Evolutionary conservation across 495 filamentous ascomycete genomes (phyloP).

Genomic region (Hypoxylon subgilvum): DNA sequence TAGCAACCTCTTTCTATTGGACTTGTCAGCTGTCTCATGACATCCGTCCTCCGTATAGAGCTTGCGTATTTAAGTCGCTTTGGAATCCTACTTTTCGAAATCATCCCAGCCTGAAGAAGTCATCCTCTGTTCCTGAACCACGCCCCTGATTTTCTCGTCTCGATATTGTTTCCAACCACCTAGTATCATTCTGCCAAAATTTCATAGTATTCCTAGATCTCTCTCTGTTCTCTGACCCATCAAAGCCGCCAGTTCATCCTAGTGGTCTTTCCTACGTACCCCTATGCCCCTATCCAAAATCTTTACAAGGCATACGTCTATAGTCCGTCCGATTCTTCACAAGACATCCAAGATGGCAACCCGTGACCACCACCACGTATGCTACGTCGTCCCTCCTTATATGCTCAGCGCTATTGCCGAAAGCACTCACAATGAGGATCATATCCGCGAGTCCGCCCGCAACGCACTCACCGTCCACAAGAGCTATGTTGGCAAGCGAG

Average conservation of each 20-base stretch:
- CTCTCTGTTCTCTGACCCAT: neutral
- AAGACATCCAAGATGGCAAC: slow-evolving; percentile 33
- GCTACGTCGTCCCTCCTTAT: slow-evolving; percentile 48
- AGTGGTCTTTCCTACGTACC: neutral
- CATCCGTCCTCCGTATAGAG: neutral
- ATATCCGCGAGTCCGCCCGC: slow-evolving; percentile 34
- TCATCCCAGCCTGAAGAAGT: neutral
- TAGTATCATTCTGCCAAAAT: neutral
- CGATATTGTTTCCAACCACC: neutral
- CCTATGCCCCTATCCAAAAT: slow-evolving; percentile 9
- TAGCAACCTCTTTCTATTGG: no score
- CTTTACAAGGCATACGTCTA: neutral
- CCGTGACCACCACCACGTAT: slow-evolving; percentile 32
- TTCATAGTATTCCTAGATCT: neutral
- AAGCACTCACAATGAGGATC: slow-evolving; percentile 37
- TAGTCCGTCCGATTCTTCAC: neutral
- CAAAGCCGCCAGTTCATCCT: neutral
- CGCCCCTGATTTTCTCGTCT: slow-evolving; percentile 2
- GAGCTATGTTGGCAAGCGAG: slow-evolving; percentile 35
- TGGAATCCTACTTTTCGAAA: neutral
- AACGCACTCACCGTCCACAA: slow-evolving; percentile 37
- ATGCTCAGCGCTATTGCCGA: slow-evolving; percentile 46
- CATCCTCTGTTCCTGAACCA: neutral
- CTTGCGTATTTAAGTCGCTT: slow-evolving; percentile 2
- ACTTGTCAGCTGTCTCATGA: slow-evolving; percentile 5